Evolutionary conservation across 257 asterid genomes (phyloP), one percentile per base, ranked within the genome.

Genomic region (Petunia secreta): DNA sequence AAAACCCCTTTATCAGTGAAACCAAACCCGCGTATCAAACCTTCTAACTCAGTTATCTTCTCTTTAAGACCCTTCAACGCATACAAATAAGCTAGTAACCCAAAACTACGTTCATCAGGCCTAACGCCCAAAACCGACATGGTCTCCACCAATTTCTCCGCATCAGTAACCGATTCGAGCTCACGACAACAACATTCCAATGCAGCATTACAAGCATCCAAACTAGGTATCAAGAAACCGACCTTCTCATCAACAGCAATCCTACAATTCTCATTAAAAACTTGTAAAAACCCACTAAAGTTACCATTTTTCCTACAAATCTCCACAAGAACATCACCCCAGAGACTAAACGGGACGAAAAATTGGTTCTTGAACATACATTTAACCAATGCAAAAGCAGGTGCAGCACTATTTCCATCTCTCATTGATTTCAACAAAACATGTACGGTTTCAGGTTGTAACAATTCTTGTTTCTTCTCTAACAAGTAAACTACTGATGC

Each of bases 151-250:
- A 92, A 91, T 80, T 87, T 91, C 80, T 94, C 96, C 2, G 97
- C 97, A 63, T 91, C 93, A 77, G 64, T 84, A 79, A 92, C 90
- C 0, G 92, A 91, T 84, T 88, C 92, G 46, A 88, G 83, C 88
- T 91, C 98, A 3, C 88, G 80, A 76, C 98, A 96, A 74, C 90
- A 94, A 82, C 87, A 91, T 64, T 96, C 93, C 78, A 96, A 81
- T 3, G 93, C 98, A 84, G 97, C 95, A 89, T 94, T 96, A 82
- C 97, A 94, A 43, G 95, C 96, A 79, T 67, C 82, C 87, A 96
- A 83, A 85, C 90, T 90, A 43, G 99, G 99, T 80, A 68, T 92
- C 97, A 94, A 85, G 75, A 80, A 86, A 63, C 80, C 83, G 77
- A 96, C 55, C 86, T 91, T 90, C 80, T 96, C 99, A 81, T 91